These are phyloP conservation scores for Salvia sclarea DNA, from an alignment of 305 asterid species.

Conservation along the genomic window DNA sequence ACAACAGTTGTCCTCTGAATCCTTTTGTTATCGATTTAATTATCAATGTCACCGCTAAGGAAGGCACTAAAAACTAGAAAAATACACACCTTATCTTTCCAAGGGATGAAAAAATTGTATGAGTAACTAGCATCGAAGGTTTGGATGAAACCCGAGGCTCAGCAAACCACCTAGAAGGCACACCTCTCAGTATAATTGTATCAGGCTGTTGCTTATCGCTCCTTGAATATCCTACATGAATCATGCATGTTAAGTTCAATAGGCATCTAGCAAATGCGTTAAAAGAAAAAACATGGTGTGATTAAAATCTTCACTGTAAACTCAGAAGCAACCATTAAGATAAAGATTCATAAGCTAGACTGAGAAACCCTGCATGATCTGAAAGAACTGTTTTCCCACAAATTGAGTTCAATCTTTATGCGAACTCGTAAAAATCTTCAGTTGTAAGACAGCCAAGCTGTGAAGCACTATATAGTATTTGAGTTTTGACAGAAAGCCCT, in stretches of 20 bases:
- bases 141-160: constrained; percentile 94
- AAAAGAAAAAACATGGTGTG: too few relatives aligned
- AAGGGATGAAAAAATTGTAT: constrained; percentile 79
- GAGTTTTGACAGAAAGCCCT: constrained; percentile 1
- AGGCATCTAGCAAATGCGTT: not conserved
- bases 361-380: not conserved
- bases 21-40: constrained; percentile 6
- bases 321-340: constrained; percentile 13
- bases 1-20: not conserved
- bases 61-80: constrained; percentile 21
- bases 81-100: constrained; percentile 74
- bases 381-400: constrained; percentile 8
- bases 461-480: not conserved
- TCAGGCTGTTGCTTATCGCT: constrained; percentile 70
- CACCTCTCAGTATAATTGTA: constrained; percentile 76
- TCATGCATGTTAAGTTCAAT: constrained; percentile 6
- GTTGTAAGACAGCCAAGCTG: not conserved
- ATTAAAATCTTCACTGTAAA: not conserved
- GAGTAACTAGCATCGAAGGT: constrained; percentile 95
- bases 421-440: constrained; percentile 1
- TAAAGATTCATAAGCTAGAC: constrained; percentile 21
- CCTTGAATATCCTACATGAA: constrained; percentile 57
- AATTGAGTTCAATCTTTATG: not conserved
- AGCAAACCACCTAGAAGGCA: constrained; percentile 97
- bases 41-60: constrained; percentile 5